phyloP scores from a whole-genome alignment of 1,284 basidiomycete genomes.

The Naganishia liquefaciens region DNA sequence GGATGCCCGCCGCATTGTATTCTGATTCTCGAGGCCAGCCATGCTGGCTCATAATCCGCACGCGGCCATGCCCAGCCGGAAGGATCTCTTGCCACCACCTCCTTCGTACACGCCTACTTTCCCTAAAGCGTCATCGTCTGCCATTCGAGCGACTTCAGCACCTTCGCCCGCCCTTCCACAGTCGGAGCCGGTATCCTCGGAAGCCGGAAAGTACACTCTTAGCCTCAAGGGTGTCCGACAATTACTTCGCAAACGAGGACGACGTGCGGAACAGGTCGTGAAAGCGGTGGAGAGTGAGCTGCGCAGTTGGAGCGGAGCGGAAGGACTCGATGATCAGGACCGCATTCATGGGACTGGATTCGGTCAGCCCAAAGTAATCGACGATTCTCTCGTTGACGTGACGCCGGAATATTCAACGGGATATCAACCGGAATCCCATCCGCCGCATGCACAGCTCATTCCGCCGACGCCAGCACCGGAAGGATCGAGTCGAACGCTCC shows the following conservation, averaged over 20 bases:
- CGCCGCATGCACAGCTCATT: background rate
- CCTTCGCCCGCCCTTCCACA: constrained; percentile 26
- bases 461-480: constrained; percentile 8
- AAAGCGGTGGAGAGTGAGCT: constrained; percentile 42
- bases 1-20: background rate
- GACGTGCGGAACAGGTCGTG: constrained; percentile 47
- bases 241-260: constrained; percentile 44
- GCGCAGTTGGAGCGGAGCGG: constrained; percentile 45
- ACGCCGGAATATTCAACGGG: constrained; percentile 33
- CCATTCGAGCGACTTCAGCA: constrained; percentile 38
- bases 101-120: constrained; percentile 47
- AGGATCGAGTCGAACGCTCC: constrained; percentile 15
- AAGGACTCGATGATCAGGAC: constrained; percentile 32
- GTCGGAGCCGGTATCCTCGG: constrained; percentile 30
- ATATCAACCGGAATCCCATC: constrained; percentile 5
- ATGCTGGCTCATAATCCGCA: constrained; percentile 50
- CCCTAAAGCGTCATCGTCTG: constrained; percentile 38
- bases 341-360: constrained; percentile 5
- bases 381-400: constrained; percentile 39
- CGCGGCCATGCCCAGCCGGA: constrained; percentile 40
- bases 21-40: constrained; percentile 36
- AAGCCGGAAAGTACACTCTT: constrained; percentile 49
- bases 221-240: constrained; percentile 49
- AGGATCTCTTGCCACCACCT: constrained; percentile 46
- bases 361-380: constrained; percentile 42